phyloP scores from a whole-genome alignment of 306 rosid species.

The Inga oerstediana region DNA sequence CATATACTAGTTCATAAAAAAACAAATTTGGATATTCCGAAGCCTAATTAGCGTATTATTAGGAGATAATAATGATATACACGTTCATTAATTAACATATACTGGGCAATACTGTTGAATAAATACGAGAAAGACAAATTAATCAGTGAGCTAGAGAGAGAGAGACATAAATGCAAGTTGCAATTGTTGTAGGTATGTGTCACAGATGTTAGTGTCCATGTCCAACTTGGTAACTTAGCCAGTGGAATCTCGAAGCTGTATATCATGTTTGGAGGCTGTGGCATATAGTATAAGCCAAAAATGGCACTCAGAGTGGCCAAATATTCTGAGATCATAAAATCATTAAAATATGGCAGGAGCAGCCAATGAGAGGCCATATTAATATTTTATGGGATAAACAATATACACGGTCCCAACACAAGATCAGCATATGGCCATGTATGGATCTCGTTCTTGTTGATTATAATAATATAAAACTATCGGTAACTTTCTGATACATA shows the following conservation, averaged over 20 bases:
- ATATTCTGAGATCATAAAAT: background rate
- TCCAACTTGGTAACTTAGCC: background rate
- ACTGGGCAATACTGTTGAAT: background rate
- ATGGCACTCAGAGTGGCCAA: background rate
- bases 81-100: no score
- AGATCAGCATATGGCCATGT: background rate
- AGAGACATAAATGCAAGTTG: background rate
- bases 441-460: background rate
- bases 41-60: background rate
- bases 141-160: background rate
- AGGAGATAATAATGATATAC: background rate
- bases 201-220: background rate
- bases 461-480: background rate
- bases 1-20: no score
- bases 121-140: no score
- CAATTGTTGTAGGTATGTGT: background rate
- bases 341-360: background rate
- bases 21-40: background rate
- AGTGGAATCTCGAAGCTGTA: slow-evolving; percentile 17
- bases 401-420: background rate
- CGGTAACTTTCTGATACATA: background rate
- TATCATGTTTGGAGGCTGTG: background rate
- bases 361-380: background rate
- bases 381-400: background rate
- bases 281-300: background rate